Evolutionary conservation across 179 eudicot genomes (phyloP).

Genomic region (Amaranthus tricolor): DNA sequence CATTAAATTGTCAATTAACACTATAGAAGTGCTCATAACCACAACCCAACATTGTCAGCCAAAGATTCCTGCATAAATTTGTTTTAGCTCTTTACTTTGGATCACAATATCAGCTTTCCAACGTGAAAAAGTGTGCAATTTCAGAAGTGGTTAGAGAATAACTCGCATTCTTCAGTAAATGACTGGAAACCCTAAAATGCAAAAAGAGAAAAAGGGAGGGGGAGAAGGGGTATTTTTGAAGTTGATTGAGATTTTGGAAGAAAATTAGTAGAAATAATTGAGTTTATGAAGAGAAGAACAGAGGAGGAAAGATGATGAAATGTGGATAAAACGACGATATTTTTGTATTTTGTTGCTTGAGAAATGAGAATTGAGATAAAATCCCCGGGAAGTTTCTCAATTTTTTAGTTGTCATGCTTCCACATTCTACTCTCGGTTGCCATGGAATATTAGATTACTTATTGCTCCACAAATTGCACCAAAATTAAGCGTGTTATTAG

Average conservation of each 20-base stretch:
- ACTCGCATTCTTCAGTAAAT: conserved; percentile 6
- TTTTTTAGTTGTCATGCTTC: neutral
- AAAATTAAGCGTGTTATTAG: too few species aligned
- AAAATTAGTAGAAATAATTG: neutral
- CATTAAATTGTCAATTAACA: conserved; percentile 27
- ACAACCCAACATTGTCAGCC: conserved; percentile 41
- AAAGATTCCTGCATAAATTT: conserved; percentile 21
- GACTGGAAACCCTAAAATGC: neutral
- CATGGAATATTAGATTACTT: conserved; percentile 4
- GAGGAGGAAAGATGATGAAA: neutral
- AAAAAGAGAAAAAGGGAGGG: too few species aligned
- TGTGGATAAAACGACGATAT: conserved; percentile 24
- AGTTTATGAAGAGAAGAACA: conserved; percentile 15
- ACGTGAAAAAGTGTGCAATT: neutral
- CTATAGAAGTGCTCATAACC: conserved; percentile 45
- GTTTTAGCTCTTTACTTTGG: neutral
- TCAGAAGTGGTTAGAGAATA: neutral
- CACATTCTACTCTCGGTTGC: neutral
- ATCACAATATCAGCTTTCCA: conserved; percentile 9
- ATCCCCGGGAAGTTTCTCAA: conserved; percentile 1
- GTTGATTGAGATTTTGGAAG: conserved; percentile 13
- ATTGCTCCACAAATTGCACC: conserved; percentile 11
- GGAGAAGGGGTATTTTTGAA: neutral
- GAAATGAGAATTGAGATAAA: conserved; percentile 1
- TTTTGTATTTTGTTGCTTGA: neutral